Conservation (phyloP, 148 eudicot genomes). For the Rhododendron ferrugineum region DNA sequence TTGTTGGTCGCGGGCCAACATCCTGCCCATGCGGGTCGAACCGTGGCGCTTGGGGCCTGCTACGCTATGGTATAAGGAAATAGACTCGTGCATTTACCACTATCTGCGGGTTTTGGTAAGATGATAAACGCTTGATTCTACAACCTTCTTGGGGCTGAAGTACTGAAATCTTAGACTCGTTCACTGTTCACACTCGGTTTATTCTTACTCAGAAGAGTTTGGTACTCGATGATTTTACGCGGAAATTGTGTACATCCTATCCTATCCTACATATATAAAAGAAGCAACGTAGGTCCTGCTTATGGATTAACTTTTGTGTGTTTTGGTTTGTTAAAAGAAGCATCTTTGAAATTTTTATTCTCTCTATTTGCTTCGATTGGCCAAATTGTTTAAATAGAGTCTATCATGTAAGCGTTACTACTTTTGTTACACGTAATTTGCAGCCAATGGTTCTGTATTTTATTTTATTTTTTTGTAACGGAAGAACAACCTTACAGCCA, state of each 20-base stretch:
- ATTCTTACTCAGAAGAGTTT: not conserved
- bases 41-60: no score
- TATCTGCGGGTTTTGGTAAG: no score
- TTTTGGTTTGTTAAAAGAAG: not conserved
- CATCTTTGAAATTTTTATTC: not conserved
- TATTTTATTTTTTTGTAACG: no score
- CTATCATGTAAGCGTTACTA: not conserved
- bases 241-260: not conserved
- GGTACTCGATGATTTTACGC: not conserved
- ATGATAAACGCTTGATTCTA: no score
- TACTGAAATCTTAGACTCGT: not conserved
- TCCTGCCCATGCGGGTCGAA: no score
- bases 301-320: not conserved
- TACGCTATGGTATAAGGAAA: no score
- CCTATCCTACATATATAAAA: no score
- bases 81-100: no score
- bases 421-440: not conserved
- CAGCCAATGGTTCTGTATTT: not conserved
- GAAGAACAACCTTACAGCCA: no score
- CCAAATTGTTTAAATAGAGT: not conserved
- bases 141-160: no score
- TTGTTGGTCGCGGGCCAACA: no score
- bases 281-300: not conserved
- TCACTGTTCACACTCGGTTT: not conserved
- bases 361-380: not conserved